Percentiles rank a stretch among this genome's conserved stretches.
These are phyloP conservation scores for Mycena crocata DNA, from an alignment of 768 basidiomycete genomes.

Conservation along the genomic window DNA sequence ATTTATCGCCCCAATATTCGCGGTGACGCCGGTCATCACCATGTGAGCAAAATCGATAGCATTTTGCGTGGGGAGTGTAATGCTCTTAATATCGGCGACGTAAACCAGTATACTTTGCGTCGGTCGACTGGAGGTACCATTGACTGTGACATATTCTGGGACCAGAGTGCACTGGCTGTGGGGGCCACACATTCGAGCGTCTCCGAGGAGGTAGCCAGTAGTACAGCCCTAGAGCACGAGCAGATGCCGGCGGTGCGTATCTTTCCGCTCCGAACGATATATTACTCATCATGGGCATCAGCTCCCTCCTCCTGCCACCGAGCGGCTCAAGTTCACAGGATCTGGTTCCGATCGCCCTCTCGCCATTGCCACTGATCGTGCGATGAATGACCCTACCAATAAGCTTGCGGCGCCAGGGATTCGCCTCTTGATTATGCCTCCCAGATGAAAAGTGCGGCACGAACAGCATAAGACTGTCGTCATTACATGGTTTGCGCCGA, in stretches of 20 bases:
- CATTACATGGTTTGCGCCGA: slow-evolving; percentile 58
- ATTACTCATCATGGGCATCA: neutral
- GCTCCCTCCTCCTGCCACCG: neutral
- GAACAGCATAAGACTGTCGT: slow-evolving; percentile 58
- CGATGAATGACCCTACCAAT: neutral
- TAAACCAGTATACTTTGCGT: neutral
- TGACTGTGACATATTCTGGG: neutral
- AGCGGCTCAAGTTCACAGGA: neutral
- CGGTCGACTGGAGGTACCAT: neutral
- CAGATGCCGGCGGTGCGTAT: neutral
- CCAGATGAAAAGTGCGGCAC: too few species aligned
- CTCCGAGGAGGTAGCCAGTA: neutral
- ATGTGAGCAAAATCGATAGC: neutral
- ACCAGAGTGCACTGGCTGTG: neutral
- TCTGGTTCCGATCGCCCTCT: neutral
- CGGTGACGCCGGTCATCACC: neutral
- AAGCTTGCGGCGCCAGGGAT: neutral
- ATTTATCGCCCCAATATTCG: slow-evolving; percentile 15
- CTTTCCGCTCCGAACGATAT: neutral
- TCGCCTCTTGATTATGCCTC: too few species aligned
- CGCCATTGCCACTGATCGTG: neutral
- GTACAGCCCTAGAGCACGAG: neutral
- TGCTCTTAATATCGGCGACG: neutral
- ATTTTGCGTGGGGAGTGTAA: neutral
- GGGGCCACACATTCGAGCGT: neutral